A percentile compares a stretch with the other conserved stretches of the same genome.
Evolutionary conservation across 495 filamentous ascomycete species (phyloP).

Genomic region (Pyrenula massariospora): DNA sequence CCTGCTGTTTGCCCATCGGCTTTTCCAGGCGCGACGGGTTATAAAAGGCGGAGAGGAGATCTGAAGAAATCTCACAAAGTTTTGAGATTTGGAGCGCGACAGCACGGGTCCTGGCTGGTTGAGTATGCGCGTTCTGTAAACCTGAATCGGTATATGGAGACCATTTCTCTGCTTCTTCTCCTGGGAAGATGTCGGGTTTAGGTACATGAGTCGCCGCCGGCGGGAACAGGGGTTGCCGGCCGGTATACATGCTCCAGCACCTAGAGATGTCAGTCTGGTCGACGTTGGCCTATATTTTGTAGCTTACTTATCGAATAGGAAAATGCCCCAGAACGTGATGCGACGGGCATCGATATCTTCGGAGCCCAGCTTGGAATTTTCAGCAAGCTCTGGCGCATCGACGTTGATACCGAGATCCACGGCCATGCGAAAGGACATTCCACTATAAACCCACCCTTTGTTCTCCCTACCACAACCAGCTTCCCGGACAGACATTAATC

Average conservation of each 20-base stretch:
- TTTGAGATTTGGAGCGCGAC: conserved; percentile 71
- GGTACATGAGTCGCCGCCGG: conserved; percentile 67
- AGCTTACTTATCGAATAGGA: conserved; percentile 81
- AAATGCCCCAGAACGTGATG: conserved; percentile 98
- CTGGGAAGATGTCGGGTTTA: conserved; percentile 83
- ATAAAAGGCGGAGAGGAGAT: conserved; percentile 84
- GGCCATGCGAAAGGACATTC: conserved; percentile 98
- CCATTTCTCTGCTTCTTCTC: conserved; percentile 79
- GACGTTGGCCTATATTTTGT: too few species aligned
- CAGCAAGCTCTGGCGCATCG: conserved; percentile 53
- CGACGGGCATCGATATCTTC: conserved; percentile 79
- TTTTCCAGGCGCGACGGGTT: conserved; percentile 58
- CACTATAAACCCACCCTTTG: conserved; percentile 95
- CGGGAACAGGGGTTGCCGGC: conserved; percentile 78
- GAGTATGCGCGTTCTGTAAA: conserved; percentile 51
- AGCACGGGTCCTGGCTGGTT: conserved; percentile 74
- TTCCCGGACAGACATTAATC: conserved; percentile 92
- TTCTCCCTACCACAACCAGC: conserved; percentile 91
- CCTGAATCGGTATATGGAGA: conserved; percentile 82
- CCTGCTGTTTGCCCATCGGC: conserved; percentile 52
- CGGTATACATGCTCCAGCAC: conserved; percentile 97
- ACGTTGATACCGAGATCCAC: conserved; percentile 87
- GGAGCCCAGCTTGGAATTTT: conserved; percentile 54
- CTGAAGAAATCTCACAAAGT: conserved; percentile 86
- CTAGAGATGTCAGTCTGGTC: conserved; percentile 31